Conservation (phyloP, 2,329 filamentous ascomycete genomes). For the Penicillium sp. region DNA sequence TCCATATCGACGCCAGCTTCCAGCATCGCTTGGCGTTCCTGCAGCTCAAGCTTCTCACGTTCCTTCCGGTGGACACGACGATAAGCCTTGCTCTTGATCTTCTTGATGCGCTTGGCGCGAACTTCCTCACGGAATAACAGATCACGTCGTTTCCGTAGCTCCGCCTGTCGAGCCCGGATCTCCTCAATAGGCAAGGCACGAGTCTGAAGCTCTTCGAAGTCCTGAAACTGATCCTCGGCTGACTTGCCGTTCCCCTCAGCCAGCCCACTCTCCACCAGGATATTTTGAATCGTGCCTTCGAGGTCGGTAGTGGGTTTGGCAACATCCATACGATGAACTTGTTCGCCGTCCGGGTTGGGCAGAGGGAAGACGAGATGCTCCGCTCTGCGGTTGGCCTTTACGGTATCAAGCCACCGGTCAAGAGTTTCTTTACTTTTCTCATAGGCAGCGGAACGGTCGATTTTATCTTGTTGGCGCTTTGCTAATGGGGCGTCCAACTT, state of each 20-base stretch:
- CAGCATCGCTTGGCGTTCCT: constrained; percentile 61
- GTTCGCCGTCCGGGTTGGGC: constrained; percentile 67
- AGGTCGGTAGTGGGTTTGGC: constrained; percentile 76
- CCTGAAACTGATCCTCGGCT: constrained; percentile 67
- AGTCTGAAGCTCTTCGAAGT: constrained; percentile 70
- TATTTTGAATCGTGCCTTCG: constrained; percentile 82
- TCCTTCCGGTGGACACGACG: constrained; percentile 88
- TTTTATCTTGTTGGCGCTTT: constrained; percentile 81
- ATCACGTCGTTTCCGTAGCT: constrained; percentile 80
- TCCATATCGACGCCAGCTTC: constrained; percentile 65
- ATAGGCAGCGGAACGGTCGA: constrained; percentile 82
- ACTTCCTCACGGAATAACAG: constrained; percentile 86
- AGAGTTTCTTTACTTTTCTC: constrained; percentile 91
- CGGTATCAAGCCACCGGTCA: constrained; percentile 89
- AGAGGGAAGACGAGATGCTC: constrained; percentile 91
- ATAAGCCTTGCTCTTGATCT: constrained; percentile 98
- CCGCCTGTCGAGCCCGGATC: constrained; percentile 71
- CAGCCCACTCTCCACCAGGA: constrained; percentile 87
- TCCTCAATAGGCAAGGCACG: constrained; percentile 75
- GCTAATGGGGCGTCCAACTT: constrained; percentile 83
- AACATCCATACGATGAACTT: constrained; percentile 58
- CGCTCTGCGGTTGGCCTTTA: constrained; percentile 89
- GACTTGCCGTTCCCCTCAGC: constrained; percentile 61
- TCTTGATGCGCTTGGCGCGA: constrained; percentile 90
- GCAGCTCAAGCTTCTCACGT: constrained; percentile 61